Evolutionary conservation across 352 stramenopile species (phyloP).

Genomic region (Globisporangium sylvaticum): DNA sequence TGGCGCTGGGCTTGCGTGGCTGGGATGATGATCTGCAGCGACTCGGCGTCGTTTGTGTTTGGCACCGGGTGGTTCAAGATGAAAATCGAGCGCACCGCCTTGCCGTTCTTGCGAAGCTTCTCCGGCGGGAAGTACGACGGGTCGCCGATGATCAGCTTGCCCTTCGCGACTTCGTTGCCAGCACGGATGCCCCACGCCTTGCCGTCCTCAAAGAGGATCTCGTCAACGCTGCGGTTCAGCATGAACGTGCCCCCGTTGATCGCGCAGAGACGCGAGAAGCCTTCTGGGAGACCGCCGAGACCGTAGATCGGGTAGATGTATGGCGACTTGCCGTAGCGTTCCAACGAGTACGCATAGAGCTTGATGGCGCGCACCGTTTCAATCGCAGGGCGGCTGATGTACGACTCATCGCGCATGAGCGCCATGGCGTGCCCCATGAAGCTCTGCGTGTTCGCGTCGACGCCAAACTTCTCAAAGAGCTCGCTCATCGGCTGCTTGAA

Average conservation of each 20-base stretch:
- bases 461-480: slow-evolving; percentile 97
- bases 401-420: slow-evolving; percentile 92
- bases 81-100: slow-evolving; percentile 98
- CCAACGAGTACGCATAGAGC: slow-evolving; percentile 97
- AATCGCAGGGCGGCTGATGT: slow-evolving; percentile 85
- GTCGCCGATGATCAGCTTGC: slow-evolving; percentile 97
- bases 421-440: slow-evolving; percentile 99
- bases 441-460: slow-evolving; percentile 96
- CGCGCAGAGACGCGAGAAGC: slow-evolving; percentile 98
- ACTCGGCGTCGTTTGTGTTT: slow-evolving; percentile 96
- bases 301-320: slow-evolving; percentile 99
- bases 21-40: slow-evolving; percentile 98
- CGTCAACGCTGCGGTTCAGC: slow-evolving; percentile 95
- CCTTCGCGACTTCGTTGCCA: slow-evolving; percentile 95
- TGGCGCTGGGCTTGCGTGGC: slow-evolving; percentile 92
- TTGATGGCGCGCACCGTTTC: slow-evolving; percentile 95
- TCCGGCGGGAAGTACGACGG: slow-evolving; percentile 96
- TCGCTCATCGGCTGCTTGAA: slow-evolving; percentile 96
- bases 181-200: slow-evolving; percentile 91
- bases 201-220: slow-evolving; percentile 93
- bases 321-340: slow-evolving; percentile 95
- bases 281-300: slow-evolving; percentile 96
- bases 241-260: slow-evolving; percentile 99
- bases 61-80: slow-evolving; percentile 98
- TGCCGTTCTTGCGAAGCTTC: slow-evolving; percentile 91